Conservation (phyloP, 2,329 filamentous ascomycete genomes). For the Trichoderma sp. region DNA sequence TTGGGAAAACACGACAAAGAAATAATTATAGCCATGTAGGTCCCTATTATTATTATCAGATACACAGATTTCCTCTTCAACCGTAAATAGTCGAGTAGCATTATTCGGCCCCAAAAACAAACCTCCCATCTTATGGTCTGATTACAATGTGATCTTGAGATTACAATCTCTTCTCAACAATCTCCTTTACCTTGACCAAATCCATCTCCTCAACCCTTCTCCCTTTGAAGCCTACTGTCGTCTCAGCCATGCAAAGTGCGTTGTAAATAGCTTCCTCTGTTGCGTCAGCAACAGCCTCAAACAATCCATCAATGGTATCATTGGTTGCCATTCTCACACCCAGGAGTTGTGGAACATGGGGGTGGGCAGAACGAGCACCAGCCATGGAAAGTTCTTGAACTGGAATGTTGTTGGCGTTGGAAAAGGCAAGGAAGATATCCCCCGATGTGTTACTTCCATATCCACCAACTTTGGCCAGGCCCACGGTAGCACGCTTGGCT, state of each 20-base stretch:
- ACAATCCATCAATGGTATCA: constrained; percentile 59
- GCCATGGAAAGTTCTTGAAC: constrained; percentile 33
- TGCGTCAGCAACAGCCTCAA: constrained; percentile 62
- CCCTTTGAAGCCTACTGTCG: constrained; percentile 55
- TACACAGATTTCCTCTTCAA: not conserved
- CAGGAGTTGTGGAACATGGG: not conserved
- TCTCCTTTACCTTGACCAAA: constrained; percentile 46
- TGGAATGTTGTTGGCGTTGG: constrained; percentile 56
- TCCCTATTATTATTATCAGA: not conserved
- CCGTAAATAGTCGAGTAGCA: not conserved
- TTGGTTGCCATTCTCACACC: constrained; percentile 48
- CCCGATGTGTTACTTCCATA: constrained; percentile 63
- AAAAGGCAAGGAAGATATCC: constrained; percentile 68
- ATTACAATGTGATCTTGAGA: not conserved
- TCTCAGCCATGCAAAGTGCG: constrained; percentile 61
- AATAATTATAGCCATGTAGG: not conserved
- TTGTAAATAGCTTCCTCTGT: constrained; percentile 69
- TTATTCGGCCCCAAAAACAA: not conserved
- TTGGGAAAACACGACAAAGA: not conserved
- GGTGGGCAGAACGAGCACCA: not conserved
- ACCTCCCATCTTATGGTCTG: not conserved
- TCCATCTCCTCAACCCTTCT: constrained; percentile 52
- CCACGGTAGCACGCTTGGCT: constrained; percentile 62
- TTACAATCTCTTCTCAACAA: constrained; percentile 44
- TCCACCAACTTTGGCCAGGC: constrained; percentile 61